These are phyloP conservation scores for Yamadazyma membranifaciens DNA, from an alignment of 1,139 yeast genomes.

Conservation along the genomic window DNA sequence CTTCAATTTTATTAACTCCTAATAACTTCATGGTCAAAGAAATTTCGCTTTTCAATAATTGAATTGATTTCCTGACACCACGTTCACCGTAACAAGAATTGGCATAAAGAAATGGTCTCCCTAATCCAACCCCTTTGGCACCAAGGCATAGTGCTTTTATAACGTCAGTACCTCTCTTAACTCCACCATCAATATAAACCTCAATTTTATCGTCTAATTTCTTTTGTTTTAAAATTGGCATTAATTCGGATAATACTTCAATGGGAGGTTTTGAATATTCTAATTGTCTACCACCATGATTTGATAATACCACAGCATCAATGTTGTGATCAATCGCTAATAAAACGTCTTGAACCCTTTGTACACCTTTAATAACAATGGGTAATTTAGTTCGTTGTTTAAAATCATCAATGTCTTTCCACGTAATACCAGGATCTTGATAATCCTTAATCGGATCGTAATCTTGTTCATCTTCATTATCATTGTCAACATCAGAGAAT, in stretches of 20 bases:
- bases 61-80: constrained; percentile 45
- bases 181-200: constrained; percentile 55
- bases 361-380: constrained; percentile 51
- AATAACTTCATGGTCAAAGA: constrained; percentile 46
- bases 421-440: constrained; percentile 17
- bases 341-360: constrained; percentile 49
- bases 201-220: constrained; percentile 38
- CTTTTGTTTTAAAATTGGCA: constrained; percentile 35
- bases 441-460: constrained; percentile 10
- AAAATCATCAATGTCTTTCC: constrained; percentile 22
- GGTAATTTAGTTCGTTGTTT: constrained; percentile 25
- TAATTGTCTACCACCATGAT: constrained; percentile 58
- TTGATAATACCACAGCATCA: constrained; percentile 51
- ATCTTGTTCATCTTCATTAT: constrained; percentile 11
- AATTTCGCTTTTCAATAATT: constrained; percentile 45
- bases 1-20: constrained; percentile 37
- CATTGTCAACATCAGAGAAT: constrained; percentile 12
- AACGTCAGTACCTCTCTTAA: constrained; percentile 53
- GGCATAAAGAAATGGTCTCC: constrained; percentile 48
- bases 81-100: constrained; percentile 49
- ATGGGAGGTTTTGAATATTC: constrained; percentile 50
- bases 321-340: constrained; percentile 45
- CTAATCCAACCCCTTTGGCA: constrained; percentile 56
- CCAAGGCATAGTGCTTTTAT: constrained; percentile 55
- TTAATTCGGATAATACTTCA: constrained; percentile 47